Evolutionary conservation across 345 rosid species (phyloP), one percentile per base, ranked within the genome.

Genomic region (Raphanus raphanistrum): DNA sequence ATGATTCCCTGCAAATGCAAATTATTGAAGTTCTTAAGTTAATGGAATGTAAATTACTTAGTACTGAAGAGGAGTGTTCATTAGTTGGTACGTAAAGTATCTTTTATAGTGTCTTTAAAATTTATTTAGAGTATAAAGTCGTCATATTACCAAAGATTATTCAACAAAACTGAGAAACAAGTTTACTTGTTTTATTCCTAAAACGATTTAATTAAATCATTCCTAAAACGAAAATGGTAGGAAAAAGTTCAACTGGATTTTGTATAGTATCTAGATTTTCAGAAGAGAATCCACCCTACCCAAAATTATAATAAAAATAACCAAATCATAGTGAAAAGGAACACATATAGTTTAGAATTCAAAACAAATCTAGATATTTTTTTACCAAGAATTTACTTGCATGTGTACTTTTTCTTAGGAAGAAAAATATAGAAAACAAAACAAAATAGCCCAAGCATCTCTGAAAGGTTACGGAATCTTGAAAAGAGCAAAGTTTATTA

Each of bases 1-100:
- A 84, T 84, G n/a, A 90, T 79, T 67, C 92, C 89, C 97, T 90
- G 89, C 52, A 76, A 48, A 68, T 50, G 1, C 66, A 54, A 68
- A 67, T 3, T 57, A 45, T 43, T 43, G 38, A 43, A 38, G 17
- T 68, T 38, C 17, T 6, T 2, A 6, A 55, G 43, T 65, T 66
- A 21, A 33, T 52, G 5, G 10, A 50, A 28, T 48, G 58, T 13
- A 48, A 8, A 68, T 15, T 9, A 54, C n/a, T 2, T 6, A 1
- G 25, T 54, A 32, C 63, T 54, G 28, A 17, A 55, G 61, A 57
- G 11, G 61, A 57, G 58, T 16, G 59, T 54, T 17, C 59, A 57
- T 57, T 35, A 35, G 41, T 57, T 57, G 61, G 27, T 57, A 45
- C 54, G 54, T n/a, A n/a, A 13, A 50, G 6, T 50, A 12, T 45